phyloP scores from a whole-genome alignment of 352 stramenopile genomes.

The Globisporangium abappressorium region DNA sequence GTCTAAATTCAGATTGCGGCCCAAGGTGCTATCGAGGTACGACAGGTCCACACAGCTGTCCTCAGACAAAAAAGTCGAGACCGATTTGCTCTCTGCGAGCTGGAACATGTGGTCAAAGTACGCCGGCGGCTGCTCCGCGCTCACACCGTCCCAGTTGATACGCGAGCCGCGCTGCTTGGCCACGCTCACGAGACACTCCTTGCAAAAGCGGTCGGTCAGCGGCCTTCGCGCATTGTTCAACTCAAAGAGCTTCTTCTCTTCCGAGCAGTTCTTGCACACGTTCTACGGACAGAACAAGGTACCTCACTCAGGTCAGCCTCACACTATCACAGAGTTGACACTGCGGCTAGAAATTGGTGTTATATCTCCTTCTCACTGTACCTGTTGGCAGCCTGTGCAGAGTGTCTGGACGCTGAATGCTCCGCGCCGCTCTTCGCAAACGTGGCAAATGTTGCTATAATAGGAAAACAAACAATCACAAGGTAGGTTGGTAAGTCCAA shows the following conservation, averaged over 20 bases:
- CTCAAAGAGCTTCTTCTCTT: conserved; percentile 46
- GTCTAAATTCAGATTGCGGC: background rate
- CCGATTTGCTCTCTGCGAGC: background rate
- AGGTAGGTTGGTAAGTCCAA: background rate
- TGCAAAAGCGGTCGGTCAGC: conserved; percentile 45
- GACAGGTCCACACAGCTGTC: conserved; percentile 17
- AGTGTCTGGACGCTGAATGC: background rate
- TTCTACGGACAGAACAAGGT: conserved; percentile 19
- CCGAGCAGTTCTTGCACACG: conserved; percentile 45
- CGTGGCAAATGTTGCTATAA: conserved; percentile 19
- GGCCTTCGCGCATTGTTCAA: conserved; percentile 35
- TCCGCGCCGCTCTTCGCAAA: conserved; percentile 9
- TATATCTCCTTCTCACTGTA: conserved; percentile 5
- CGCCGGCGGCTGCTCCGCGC: conserved; percentile 7
- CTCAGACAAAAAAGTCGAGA: conserved; percentile 4
- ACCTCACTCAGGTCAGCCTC: background rate
- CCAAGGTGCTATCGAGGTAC: background rate
- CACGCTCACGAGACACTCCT: conserved; percentile 32
- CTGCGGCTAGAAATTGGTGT: background rate
- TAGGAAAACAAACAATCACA: background rate
- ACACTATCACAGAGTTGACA: background rate
- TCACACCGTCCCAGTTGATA: conserved; percentile 9
- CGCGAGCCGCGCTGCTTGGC: conserved; percentile 8
- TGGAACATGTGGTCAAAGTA: conserved; percentile 22
- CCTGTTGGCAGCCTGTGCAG: conserved; percentile 32